A percentile compares a stretch with the other conserved stretches of the same genome.
These are phyloP conservation scores for Phoma sp. DNA, from an alignment of 2,329 filamentous ascomycete genomes.

Conservation along the genomic window DNA sequence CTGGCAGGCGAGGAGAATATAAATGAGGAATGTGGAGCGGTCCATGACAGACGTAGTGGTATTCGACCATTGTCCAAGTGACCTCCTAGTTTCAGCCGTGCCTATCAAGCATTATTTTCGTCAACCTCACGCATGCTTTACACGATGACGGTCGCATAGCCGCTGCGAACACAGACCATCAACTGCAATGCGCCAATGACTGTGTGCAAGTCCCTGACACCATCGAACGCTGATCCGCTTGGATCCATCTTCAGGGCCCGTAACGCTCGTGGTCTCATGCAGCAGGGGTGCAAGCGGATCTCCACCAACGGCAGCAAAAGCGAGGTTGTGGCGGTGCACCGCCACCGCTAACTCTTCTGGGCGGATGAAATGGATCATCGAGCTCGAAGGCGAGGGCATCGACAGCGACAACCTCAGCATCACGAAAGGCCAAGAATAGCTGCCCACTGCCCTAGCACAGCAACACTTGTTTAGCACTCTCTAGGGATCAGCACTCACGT, in stretches of 20 bases:
- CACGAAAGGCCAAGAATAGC: background rate
- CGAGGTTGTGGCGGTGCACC: constrained; percentile 1
- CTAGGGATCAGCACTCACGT: background rate
- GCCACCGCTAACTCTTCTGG: constrained; percentile 15
- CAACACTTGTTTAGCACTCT: background rate
- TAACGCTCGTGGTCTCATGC: constrained; percentile 18
- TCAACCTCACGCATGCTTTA: constrained; percentile 29
- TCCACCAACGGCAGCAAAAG: constrained; percentile 10
- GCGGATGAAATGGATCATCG: constrained; percentile 15
- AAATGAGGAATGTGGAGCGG: constrained; percentile 14
- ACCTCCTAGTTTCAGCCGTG: constrained; percentile 35
- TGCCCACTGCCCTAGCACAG: background rate
- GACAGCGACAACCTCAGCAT: constrained; percentile 10
- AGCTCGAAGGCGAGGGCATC: constrained; percentile 7
- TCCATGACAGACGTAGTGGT: constrained; percentile 6
- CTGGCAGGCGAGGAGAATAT: constrained; percentile 17
- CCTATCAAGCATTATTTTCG: constrained; percentile 22
- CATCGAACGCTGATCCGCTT: constrained; percentile 17
- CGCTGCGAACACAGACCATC: constrained; percentile 31
- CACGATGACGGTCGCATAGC: constrained; percentile 36
- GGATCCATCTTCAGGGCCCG: constrained; percentile 17
- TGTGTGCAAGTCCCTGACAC: constrained; percentile 9
- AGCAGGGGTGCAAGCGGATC: constrained; percentile 12
- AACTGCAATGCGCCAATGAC: constrained; percentile 17
- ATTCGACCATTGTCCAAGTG: constrained; percentile 9